A percentile compares a stretch with the other conserved stretches of the same genome.
Evolutionary conservation across 2,329 filamentous ascomycete species (phyloP).

Genomic region (Fusarium torulosum): DNA sequence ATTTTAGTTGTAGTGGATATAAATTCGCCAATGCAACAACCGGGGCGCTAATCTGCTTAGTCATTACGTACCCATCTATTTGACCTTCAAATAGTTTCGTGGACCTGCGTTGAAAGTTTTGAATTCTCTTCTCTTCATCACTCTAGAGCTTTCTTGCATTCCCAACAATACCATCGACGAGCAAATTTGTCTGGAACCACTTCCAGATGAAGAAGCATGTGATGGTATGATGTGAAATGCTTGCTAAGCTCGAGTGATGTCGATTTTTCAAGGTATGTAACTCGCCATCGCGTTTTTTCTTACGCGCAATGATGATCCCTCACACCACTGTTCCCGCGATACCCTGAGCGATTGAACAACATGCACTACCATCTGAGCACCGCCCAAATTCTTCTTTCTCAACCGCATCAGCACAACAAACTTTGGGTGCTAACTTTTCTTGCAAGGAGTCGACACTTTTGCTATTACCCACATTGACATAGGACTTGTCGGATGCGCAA

Average conservation of each 20-base stretch:
- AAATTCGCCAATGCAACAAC: slow-evolving; percentile 34
- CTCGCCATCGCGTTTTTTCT: slow-evolving; percentile 16
- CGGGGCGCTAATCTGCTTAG: slow-evolving; percentile 30
- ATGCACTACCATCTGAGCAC: slow-evolving; percentile 82
- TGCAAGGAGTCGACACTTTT: slow-evolving; percentile 3
- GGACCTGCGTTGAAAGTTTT: slow-evolving; percentile 2
- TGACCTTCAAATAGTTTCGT: slow-evolving; percentile 43
- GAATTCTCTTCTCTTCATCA: slow-evolving; percentile 32
- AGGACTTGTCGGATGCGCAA: no score
- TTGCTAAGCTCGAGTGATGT: slow-evolving; percentile 3
- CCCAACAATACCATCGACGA: neutral
- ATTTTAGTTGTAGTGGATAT: slow-evolving; percentile 37
- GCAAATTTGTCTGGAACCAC: slow-evolving; percentile 2
- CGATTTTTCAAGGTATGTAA: slow-evolving; percentile 42
- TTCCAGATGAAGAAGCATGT: neutral
- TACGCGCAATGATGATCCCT: slow-evolving; percentile 64
- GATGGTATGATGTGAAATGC: neutral
- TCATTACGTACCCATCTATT: slow-evolving; percentile 37
- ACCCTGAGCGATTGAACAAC: slow-evolving; percentile 72
- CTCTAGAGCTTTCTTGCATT: slow-evolving; percentile 14
- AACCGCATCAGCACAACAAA: no score
- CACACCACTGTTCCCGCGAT: slow-evolving; percentile 72
- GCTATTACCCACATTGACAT: slow-evolving; percentile 1
- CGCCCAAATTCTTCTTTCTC: neutral
- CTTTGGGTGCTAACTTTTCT: no score